A percentile compares a stretch with the other conserved stretches of the same genome.
phyloP scores from a whole-genome alignment of 345 rosid genomes.

The Turnera subulata region DNA sequence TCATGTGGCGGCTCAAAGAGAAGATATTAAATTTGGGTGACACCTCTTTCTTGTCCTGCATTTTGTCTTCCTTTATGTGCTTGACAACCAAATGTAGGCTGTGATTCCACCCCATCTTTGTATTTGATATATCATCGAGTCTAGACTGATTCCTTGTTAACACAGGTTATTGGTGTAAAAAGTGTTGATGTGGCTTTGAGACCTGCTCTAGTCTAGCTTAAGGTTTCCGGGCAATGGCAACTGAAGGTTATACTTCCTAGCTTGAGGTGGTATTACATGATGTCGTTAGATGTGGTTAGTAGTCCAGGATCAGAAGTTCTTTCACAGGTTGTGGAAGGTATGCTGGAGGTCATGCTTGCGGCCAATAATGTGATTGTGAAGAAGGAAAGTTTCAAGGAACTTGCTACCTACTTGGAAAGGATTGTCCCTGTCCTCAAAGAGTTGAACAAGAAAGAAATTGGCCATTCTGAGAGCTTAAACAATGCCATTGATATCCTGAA shows the following conservation, averaged over 20 bases:
- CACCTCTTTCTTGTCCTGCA: too few relatives aligned
- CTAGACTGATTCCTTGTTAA: too few relatives aligned
- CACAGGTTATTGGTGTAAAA: too few relatives aligned
- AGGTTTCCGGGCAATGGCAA: too few relatives aligned
- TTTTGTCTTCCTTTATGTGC: too few relatives aligned
- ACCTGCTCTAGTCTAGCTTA: too few relatives aligned
- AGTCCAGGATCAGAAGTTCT: constrained; percentile 42
- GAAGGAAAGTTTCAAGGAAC: constrained; percentile 50
- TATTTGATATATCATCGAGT: neutral
- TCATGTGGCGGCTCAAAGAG: too few relatives aligned
- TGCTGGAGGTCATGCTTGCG: constrained; percentile 34
- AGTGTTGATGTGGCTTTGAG: too few relatives aligned
- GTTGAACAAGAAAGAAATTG: constrained; percentile 31
- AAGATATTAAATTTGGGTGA: neutral
- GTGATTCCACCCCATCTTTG: neutral
- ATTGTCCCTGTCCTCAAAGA: constrained; percentile 51
- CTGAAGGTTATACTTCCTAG: constrained; percentile 12
- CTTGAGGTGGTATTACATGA: constrained; percentile 17
- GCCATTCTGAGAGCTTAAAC: constrained; percentile 40
- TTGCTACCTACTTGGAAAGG: constrained; percentile 43
- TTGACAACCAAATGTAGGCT: neutral
- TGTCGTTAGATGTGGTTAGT: constrained; percentile 37
- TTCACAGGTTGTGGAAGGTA: constrained; percentile 39
- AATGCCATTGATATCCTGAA: constrained; percentile 45
- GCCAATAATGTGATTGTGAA: constrained; percentile 44